Evolutionary conservation across 1,284 basidiomycete genomes (phyloP), one percentile per base, ranked within the genome.

Genomic region (Ganoderma lucidum): DNA sequence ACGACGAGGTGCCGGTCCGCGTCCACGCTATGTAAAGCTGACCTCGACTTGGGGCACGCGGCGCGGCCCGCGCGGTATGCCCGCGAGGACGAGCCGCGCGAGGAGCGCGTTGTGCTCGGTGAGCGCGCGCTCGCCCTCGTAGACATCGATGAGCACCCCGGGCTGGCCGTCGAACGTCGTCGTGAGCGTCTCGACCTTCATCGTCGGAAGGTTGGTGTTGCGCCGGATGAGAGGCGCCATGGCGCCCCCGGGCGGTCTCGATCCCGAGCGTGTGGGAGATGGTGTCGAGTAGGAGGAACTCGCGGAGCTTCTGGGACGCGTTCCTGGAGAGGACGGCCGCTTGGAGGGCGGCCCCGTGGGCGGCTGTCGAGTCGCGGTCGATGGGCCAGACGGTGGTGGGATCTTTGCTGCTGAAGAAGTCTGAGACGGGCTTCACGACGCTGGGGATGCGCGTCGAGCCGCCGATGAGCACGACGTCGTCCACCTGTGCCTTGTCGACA

Each of bases 51-150:
- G 96, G 79, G 97, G 96, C 77, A 98, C 96, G 88, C 97, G 97
- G 86, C 97, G 96, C 73, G 97, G 97, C 62, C 96, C 96, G 53
- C 97, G 97, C 48, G 97, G 97, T 78, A 99, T 99, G 74, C 97
- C 97, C 66, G 96, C 92, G 64, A 99, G 94, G 85, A 98, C 97
- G 86, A 99, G 99, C 86, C 99, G 98, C 80, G 97, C 97, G 83
- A 99, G 95, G 65, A 99, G 83, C 87, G 98, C 98, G 90, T 98
- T 99, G 87, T 99, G 97, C 90, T 98, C 98, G 74, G 97, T 98
- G 80, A 96, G 94, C 66, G 96, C 95, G 88, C 97, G 96, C 85
- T 99, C 98, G 85, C 98, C 97, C 89, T 99, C 97, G 85, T 90
- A 99, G 70, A 99, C 97, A 83, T 98, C 97, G 84, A 99, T 98